Conservation (phyloP, 2,329 filamentous ascomycete species). For the Fusarium newnesense region DNA sequence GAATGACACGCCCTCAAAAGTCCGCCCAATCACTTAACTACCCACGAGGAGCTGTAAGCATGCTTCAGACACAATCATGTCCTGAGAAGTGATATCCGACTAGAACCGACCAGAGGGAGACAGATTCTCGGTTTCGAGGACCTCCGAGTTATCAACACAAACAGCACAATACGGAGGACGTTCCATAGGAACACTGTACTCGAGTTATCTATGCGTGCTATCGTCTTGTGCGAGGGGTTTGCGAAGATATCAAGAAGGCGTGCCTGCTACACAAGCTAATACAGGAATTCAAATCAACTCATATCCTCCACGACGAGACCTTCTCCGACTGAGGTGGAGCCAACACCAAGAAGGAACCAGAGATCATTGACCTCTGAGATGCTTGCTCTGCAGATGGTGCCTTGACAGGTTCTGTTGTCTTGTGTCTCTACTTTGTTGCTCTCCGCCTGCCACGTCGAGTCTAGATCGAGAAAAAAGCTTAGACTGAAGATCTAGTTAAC, state of each 20-base stretch:
- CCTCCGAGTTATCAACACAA: too few relatives aligned
- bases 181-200: not conserved
- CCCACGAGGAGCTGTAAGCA: too few relatives aligned
- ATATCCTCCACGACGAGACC: not conserved
- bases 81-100: too few relatives aligned
- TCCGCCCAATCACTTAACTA: not conserved
- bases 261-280: not conserved
- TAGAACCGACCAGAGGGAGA: too few relatives aligned
- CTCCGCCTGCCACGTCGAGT: not conserved
- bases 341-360: not conserved
- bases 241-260: too few relatives aligned
- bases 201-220: not conserved
- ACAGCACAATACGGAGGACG: not conserved
- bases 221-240: not conserved
- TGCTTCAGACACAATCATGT: too few relatives aligned
- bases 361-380: not conserved
- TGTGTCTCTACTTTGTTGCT: not conserved
- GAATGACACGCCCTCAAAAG: not conserved
- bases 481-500: not conserved
- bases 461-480: not conserved
- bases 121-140: too few relatives aligned
- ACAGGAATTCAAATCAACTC: not conserved
- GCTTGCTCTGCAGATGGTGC: not conserved
- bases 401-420: not conserved
- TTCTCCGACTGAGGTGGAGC: not conserved